Base-by-base conservation (phyloP, 495 filamentous ascomycete genomes). In the Chaetomium fimeti region DNA sequence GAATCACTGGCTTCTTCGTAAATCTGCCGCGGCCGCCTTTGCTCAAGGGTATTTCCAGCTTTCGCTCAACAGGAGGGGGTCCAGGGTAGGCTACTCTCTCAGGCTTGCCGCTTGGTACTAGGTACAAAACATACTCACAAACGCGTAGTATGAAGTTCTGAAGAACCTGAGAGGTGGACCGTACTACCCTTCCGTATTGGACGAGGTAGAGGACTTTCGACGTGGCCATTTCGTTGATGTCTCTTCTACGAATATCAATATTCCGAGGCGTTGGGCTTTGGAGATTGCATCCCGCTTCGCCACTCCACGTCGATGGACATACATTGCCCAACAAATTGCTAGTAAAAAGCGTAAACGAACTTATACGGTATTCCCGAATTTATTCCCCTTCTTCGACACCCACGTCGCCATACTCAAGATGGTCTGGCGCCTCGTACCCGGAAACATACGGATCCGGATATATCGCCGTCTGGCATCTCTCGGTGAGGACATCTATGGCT, bases 1-100 rank as follows among this genome's bases (percentile, higher is more conserved):
- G 15, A 55, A 55, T 36, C 52, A 55, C 25, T 54, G 51, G 51
- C 27, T 54, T 25, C 51, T 54, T 54, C 51, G 51, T 54, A 54
- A 32, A 54, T 54, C 51, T 29, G 51, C 51, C 15, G 51, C 51
- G n/a, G n/a, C 40, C 0, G 13, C 40, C 3, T 43, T 43, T 18
- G 1, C 40, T 3, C 40, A 43, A 6, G 40, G 40, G 2, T 43
- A 43, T 18, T 18, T 43, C n/a, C 40, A 43, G 13, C 40, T 43
- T 11, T 18, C 2, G 1, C 18, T 43, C n/a, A n/a, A n/a, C 40
- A 9, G 32, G 32, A 43, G 18, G 18, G 11, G 40, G 13, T 16
- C 40, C 40, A 18, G 18, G 40, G 40, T 18, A 43, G 1, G 40
- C 4, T 2, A 16, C 40, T 6, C 16, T 1, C 32, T 36, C 4